Base-by-base conservation (phyloP, 2,329 filamentous ascomycete genomes). In the Pestalotiopsis sp. region DNA sequence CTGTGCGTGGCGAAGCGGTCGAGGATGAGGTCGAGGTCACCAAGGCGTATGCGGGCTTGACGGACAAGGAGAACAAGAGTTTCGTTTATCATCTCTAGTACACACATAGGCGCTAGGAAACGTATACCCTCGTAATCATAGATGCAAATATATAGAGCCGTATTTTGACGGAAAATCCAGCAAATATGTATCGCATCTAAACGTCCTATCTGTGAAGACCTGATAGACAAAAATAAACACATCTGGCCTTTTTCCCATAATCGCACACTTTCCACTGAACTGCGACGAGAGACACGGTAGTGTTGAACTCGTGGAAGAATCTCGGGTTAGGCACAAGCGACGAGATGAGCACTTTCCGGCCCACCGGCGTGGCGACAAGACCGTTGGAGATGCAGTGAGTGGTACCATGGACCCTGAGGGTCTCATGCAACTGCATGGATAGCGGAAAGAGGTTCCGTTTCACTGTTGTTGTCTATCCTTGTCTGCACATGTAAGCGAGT, bases 11-110 rank as follows among this genome's bases (percentile, higher is more conserved):
- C 11, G 62, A 52, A 25, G 25, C 12, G 11, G 41, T 23, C 9
- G 62, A n/a, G 12, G 62, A 64, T 5, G 27, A 64, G 41, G 62
- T 64, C 1, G 41, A 27, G 3, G 20, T 23, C 5, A 52, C 12
- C 41, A n/a, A 64, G 20, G 62, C 62, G 1, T 64, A 64, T 52
- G 62, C 39, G 2, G 62, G 62, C 36, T 39, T 64, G 17, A 64
- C 62, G 17, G 62, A 64, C 41, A 64, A 64, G 41, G 39, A 64
- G 62, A 64, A 64, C 1, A 27, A 27, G 25, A 52, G 27, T 31
- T 64, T 64, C 7, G n/a, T 36, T 0, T 64, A 56, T 31, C 62
- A 52, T 27, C n/a, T 62, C 13, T 62, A 62, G 59, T 9, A 62
- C 23, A 36, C 3, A 13, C 3, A 27, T 27, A 52, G 6, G n/a